Percentiles rank a stretch among this genome's conserved stretches.
Conservation (phyloP, 805 yeast species). For the Kurtzmaniella cleridarum region DNA sequence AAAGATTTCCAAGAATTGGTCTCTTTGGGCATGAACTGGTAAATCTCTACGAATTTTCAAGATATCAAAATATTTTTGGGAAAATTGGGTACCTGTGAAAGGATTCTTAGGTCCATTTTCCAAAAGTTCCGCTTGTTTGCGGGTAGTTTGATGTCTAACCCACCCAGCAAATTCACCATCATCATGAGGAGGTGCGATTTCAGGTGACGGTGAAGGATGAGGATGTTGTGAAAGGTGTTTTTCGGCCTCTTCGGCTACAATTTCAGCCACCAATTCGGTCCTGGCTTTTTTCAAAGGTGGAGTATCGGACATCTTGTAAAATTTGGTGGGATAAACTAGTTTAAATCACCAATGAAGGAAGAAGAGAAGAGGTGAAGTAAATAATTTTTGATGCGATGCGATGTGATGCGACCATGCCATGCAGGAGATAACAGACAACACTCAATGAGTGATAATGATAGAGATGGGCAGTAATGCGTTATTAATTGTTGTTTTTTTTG, state of each 20-base stretch:
- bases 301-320: slow-evolving; percentile 1
- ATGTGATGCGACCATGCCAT: too few relatives aligned
- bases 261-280: slow-evolving; percentile 50
- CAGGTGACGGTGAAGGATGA: slow-evolving; percentile 27
- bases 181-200: slow-evolving; percentile 43
- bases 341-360: too few relatives aligned
- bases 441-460: too few relatives aligned
- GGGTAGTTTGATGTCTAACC: slow-evolving; percentile 60
- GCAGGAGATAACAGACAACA: too few relatives aligned
- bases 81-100: slow-evolving; percentile 64
- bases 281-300: background rate
- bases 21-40: slow-evolving; percentile 92
- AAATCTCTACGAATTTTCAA: slow-evolving; percentile 74
- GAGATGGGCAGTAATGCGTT: too few relatives aligned
- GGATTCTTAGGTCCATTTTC: slow-evolving; percentile 66
- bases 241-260: slow-evolving; percentile 65
- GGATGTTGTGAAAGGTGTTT: slow-evolving; percentile 46
- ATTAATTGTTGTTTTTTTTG: too few relatives aligned
- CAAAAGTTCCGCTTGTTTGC: slow-evolving; percentile 52
- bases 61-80: slow-evolving; percentile 70
- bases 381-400: too few relatives aligned
- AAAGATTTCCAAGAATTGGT: slow-evolving; percentile 77
- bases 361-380: too few relatives aligned
- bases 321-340: background rate
- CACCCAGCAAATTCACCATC: slow-evolving; percentile 58